Conservation (phyloP, 2,329 filamentous ascomycete genomes). For the Blumeria hordei region DNA sequence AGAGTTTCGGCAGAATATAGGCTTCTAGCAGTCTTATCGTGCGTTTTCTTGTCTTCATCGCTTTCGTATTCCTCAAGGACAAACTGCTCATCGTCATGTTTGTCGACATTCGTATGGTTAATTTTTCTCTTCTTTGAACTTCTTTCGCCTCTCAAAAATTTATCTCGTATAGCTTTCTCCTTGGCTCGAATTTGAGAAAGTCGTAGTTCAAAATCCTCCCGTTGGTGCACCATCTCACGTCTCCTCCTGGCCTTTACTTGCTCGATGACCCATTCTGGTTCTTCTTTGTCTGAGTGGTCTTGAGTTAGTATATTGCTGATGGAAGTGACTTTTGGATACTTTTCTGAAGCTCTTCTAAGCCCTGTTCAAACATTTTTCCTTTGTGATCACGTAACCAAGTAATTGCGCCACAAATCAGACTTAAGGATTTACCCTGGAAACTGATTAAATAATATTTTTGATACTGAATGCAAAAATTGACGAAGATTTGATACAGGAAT, state of each 20-base stretch:
- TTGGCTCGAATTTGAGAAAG: slow-evolving; percentile 30
- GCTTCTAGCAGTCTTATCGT: slow-evolving; percentile 6
- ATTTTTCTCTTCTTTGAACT: slow-evolving; percentile 23
- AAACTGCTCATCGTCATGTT: slow-evolving; percentile 29
- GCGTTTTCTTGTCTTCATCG: slow-evolving; percentile 23
- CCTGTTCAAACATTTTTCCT: slow-evolving; percentile 16
- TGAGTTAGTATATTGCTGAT: not conserved
- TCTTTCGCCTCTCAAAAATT: slow-evolving; percentile 20
- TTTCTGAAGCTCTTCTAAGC: slow-evolving; percentile 8
- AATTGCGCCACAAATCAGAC: slow-evolving; percentile 45
- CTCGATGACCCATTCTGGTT: slow-evolving; percentile 46
- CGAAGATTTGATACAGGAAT: not conserved
- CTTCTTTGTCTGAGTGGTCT: slow-evolving; percentile 21
- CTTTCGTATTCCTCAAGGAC: slow-evolving; percentile 45
- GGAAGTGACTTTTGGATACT: slow-evolving; percentile 3
- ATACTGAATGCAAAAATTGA: not conserved
- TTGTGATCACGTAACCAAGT: slow-evolving; percentile 51
- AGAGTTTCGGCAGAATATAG: slow-evolving; percentile 34
- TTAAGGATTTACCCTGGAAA: slow-evolving; percentile 40
- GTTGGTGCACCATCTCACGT: slow-evolving; percentile 27
- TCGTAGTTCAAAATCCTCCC: slow-evolving; percentile 33
- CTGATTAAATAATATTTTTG: not conserved
- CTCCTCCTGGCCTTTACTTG: slow-evolving; percentile 32
- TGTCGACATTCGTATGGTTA: slow-evolving; percentile 4
- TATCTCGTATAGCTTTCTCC: slow-evolving; percentile 28